Base-by-base conservation (phyloP, 768 basidiomycete species). In the Agrocybe chaxingu region DNA sequence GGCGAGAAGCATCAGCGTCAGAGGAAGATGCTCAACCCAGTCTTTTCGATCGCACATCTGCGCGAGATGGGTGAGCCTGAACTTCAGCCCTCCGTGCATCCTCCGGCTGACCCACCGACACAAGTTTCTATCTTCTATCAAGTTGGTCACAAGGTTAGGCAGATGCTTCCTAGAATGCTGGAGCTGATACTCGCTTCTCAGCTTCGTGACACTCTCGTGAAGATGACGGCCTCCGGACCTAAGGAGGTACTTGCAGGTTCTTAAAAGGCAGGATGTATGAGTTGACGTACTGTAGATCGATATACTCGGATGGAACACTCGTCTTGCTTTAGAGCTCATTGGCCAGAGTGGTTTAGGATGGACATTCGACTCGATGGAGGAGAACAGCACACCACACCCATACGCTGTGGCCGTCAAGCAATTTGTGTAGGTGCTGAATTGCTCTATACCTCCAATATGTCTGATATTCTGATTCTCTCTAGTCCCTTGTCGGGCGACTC, bases 321-420 rank as follows among this genome's bases (percentile, higher is more conserved):
- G 78, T 4, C 66, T 70, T 10, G 73, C 78, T n/a, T 64, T 80
- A 13, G 78, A 80, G 50, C 64, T 79, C 36, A 72, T 81, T 42
- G 77, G 76, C 11, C 75, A 75, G 63, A 73, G 70, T 19, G 77
- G 78, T 3, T 63, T 81, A 13, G 74, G 75, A 4, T 67, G 66
- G 42, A 70, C 70, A 11, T 75, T 77, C 39, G 74, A 76, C 53
- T 51, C 69, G 0, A 66, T 80, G 8, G 62, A 57, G 12, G 66
- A 69, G 33, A 66, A 67, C 9, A 50, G 53, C 7, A 50, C 51
- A 8, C 53, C 52, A 1, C 69, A 66, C 58, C 70, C 62, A 43
- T 77, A 70, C 45, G 60, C 56, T 16, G 36, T 51, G 11, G 62
- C 69, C 6, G 57, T 65, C 29, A 67, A 70, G 54, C 47, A 52